phyloP scores from a whole-genome alignment of 805 yeast genomes.

The Metschnikowia rubicola region DNA sequence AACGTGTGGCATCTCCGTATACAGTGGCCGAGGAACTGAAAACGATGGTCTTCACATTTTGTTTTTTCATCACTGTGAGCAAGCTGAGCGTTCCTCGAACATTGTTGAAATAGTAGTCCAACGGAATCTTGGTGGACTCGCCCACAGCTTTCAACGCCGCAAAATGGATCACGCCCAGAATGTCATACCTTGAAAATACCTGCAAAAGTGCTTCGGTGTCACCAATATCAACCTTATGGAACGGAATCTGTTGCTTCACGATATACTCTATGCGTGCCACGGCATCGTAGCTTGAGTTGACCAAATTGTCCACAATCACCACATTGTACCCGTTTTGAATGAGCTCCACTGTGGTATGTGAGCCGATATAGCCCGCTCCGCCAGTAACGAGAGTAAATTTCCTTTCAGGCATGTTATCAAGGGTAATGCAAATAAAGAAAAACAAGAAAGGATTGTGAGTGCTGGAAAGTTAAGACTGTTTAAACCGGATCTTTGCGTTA shows the following conservation, averaged over 20 bases:
- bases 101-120: conserved; percentile 65
- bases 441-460: too few species aligned
- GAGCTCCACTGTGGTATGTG: conserved; percentile 70
- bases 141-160: conserved; percentile 86
- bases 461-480: too few species aligned
- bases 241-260: conserved; percentile 48
- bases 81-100: conserved; percentile 61
- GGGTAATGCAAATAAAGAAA: too few species aligned
- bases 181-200: conserved; percentile 47
- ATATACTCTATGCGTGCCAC: conserved; percentile 58
- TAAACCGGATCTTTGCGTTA: too few species aligned
- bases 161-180: conserved; percentile 67
- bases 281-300: conserved; percentile 65
- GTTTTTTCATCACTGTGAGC: conserved; percentile 48
- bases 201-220: conserved; percentile 45
- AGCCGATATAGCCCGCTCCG: conserved; percentile 85
- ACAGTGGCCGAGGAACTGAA: conserved; percentile 82
- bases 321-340: conserved; percentile 61
- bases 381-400: conserved; percentile 67
- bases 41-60: conserved; percentile 51
- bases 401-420: conserved; percentile 2
- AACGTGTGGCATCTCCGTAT: conserved; percentile 76
- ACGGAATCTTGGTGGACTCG: conserved; percentile 66
- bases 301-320: conserved; percentile 68
- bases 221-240: conserved; percentile 53